phyloP scores from a whole-genome alignment of 768 basidiomycete species.

The Rhodotorula paludigena region DNA sequence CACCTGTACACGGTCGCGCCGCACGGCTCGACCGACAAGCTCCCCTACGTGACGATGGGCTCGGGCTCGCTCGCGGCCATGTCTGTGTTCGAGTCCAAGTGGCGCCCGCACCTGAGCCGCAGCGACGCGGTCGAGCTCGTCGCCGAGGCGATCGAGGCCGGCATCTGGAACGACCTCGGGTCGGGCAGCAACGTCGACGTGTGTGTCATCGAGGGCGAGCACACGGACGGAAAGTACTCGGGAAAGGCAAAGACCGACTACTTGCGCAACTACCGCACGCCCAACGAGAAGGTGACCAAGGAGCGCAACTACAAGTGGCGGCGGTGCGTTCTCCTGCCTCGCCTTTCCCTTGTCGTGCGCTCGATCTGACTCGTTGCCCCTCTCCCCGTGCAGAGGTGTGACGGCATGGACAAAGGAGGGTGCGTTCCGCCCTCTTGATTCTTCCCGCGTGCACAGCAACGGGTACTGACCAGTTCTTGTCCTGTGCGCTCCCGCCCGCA shows the following conservation, averaged over 20 bases:
- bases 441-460: no score
- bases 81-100: conserved; percentile 89
- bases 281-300: conserved; percentile 62
- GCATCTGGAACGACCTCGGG: conserved; percentile 99
- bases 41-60: conserved; percentile 99
- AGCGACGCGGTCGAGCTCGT: conserved; percentile 77
- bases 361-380: background rate
- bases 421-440: background rate
- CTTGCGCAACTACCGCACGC: conserved; percentile 88
- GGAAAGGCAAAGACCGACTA: conserved; percentile 71
- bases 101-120: conserved; percentile 79
- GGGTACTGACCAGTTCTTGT: no score
- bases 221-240: conserved; percentile 44
- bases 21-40: conserved; percentile 95
- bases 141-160: conserved; percentile 78
- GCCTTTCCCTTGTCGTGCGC: background rate
- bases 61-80: conserved; percentile 94
- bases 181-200: conserved; percentile 99
- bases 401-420: background rate
- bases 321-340: conserved; percentile 7
- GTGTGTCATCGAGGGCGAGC: conserved; percentile 69
- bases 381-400: background rate
- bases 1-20: conserved; percentile 94
- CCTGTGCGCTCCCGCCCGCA: background rate
- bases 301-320: conserved; percentile 42